These are phyloP conservation scores for Paratinospora sagittata DNA, from an alignment of 164 flowering plant genomes.

Conservation along the genomic window DNA sequence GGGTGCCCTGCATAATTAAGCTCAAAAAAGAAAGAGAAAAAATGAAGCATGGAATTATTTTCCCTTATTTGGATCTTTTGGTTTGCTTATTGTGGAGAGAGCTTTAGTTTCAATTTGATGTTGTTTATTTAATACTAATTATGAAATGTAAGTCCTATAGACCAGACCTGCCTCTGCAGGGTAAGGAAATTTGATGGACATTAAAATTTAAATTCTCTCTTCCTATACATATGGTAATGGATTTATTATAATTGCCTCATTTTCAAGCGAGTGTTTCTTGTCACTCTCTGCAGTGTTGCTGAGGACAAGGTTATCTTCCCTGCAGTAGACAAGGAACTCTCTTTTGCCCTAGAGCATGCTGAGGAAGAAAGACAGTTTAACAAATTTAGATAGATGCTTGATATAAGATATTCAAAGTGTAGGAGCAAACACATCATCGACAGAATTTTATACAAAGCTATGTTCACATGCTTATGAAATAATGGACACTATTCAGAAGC, in stretches of 20 bases:
- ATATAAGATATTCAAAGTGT: constrained; percentile 77
- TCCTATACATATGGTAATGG: neutral
- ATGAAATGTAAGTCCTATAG: too few species aligned
- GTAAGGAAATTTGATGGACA: too few species aligned
- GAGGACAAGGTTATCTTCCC: constrained; percentile 96
- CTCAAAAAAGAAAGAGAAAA: too few species aligned
- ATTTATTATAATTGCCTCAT: neutral
- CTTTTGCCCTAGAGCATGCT: constrained; percentile 81
- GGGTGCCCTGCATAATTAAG: neutral
- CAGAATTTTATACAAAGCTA: constrained; percentile 65
- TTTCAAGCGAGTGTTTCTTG: constrained; percentile 6
- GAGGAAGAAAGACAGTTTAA: constrained; percentile 85
- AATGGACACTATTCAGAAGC: constrained; percentile 70
- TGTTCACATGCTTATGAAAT: constrained; percentile 80
- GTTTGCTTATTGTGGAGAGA: too few species aligned
- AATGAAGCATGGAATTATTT: too few species aligned
- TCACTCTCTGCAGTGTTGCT: constrained; percentile 71
- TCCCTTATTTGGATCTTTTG: too few species aligned
- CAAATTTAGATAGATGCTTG: constrained; percentile 64
- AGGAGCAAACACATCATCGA: constrained; percentile 55
- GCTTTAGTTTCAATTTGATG: too few species aligned
- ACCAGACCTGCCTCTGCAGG: too few species aligned
- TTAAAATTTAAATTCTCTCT: neutral
- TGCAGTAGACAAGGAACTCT: constrained; percentile 79
- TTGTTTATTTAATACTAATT: too few species aligned